These are phyloP conservation scores for Clonostachys rhizophaga DNA, from an alignment of 2,329 filamentous ascomycete genomes.

Conservation along the genomic window DNA sequence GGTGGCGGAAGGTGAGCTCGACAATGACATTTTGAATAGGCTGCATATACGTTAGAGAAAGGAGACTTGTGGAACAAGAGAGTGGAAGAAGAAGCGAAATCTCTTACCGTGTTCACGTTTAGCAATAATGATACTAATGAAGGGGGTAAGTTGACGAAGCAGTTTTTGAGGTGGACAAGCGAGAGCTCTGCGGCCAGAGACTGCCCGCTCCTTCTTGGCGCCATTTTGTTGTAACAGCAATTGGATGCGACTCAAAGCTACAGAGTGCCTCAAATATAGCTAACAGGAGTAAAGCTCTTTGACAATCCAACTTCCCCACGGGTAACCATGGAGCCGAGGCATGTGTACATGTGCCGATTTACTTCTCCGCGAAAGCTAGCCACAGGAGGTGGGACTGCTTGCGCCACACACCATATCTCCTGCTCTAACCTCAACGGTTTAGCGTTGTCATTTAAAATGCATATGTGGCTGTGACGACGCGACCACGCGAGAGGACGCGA, in stretches of 20 bases:
- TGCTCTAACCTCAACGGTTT: not conserved
- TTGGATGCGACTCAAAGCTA: too few relatives aligned
- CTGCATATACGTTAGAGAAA: conserved; percentile 32
- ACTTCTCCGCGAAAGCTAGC: conserved; percentile 1
- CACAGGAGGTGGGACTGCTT: conserved; percentile 5
- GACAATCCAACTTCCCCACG: too few relatives aligned
- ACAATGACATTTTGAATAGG: conserved; percentile 94
- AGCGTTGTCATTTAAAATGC: conserved; percentile 13
- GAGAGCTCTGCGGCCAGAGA: conserved; percentile 77
- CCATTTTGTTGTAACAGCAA: conserved; percentile 23
- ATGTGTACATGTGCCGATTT: too few relatives aligned
- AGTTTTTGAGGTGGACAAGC: conserved; percentile 85
- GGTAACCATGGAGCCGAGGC: too few relatives aligned
- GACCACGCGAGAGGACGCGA: conserved; percentile 28
- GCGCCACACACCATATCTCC: not conserved
- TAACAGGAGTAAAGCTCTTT: too few relatives aligned
- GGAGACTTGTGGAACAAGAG: too few relatives aligned
- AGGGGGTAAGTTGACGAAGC: conserved; percentile 86
- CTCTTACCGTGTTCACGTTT: conserved; percentile 80
- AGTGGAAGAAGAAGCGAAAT: not conserved
- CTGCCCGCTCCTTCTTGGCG: conserved; percentile 48
- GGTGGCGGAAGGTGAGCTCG: conserved; percentile 70
- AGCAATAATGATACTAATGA: conserved; percentile 80
- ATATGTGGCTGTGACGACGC: conserved; percentile 13
- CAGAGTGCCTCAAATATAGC: too few relatives aligned